A percentile compares a stretch with the other conserved stretches of the same genome.
These are phyloP conservation scores for Chamaecrista fasciculata DNA, from an alignment of 306 rosid genomes.

Conservation along the genomic window DNA sequence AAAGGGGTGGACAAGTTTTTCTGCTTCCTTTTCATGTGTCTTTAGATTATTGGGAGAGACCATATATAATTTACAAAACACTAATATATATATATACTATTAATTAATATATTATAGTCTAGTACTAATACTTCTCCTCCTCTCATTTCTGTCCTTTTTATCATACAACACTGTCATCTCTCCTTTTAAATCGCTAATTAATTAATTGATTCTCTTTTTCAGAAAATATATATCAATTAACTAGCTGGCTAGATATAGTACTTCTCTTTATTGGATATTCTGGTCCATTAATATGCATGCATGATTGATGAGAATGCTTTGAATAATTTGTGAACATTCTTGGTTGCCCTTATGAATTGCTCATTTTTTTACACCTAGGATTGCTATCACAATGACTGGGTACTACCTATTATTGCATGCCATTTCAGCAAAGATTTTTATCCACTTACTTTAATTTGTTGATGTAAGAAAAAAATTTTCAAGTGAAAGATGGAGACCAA, in stretches of 20 bases:
- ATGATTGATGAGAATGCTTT: constrained; percentile 13
- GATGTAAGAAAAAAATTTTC: neutral
- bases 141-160: constrained; percentile 31
- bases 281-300: too few relatives aligned
- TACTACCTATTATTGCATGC: neutral
- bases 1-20: constrained; percentile 24
- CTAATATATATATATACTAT: too few relatives aligned
- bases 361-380: constrained; percentile 31
- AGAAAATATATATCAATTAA: too few relatives aligned
- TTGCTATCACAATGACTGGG: constrained; percentile 12
- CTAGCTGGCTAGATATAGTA: neutral
- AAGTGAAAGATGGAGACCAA: too few relatives aligned
- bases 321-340: constrained; percentile 16
- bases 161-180: neutral
- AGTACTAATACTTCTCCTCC: neutral
- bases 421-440: neutral
- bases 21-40: constrained; percentile 26
- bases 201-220: too few relatives aligned
- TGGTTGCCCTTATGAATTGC: constrained; percentile 19
- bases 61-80: neutral
- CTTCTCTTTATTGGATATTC: constrained; percentile 31
- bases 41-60: constrained; percentile 15
- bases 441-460: too few relatives aligned
- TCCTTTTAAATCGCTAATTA: neutral
- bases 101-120: too few relatives aligned